phyloP scores from a whole-genome alignment of 495 filamentous ascomycete genomes.

The Lentithecium fluviatile region DNA sequence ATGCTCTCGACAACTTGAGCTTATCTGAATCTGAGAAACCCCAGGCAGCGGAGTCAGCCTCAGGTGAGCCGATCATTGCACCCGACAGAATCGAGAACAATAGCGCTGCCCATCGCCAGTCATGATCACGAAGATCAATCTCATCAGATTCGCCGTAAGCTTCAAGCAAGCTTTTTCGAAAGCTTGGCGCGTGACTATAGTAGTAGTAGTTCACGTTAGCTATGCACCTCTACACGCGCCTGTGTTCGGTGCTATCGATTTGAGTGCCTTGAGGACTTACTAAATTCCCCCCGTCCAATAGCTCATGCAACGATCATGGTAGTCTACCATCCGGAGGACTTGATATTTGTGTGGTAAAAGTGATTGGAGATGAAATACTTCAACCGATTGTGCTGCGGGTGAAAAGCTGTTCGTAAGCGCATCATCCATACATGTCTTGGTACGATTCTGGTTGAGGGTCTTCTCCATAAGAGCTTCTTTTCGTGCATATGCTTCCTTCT shows the following conservation, averaged over 20 bases:
- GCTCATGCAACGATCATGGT: conserved; percentile 45
- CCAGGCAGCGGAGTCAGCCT: conserved; percentile 38
- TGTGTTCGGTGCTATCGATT: too few relatives aligned
- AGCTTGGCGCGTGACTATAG: conserved; percentile 37
- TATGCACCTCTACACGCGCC: too few relatives aligned
- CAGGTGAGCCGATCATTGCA: conserved; percentile 44
- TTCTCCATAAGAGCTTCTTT: conserved; percentile 2
- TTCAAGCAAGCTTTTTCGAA: conserved; percentile 38
- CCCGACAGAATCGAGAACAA: conserved; percentile 47
- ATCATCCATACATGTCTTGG: not conserved
- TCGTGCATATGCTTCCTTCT: conserved; percentile 4
- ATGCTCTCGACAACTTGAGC: conserved; percentile 40
- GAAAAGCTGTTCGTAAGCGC: conserved; percentile 7
- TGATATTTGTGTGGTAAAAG: conserved; percentile 42
- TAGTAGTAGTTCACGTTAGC: not conserved
- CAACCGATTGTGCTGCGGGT: conserved; percentile 11
- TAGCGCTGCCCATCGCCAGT: conserved; percentile 47
- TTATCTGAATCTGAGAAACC: conserved; percentile 43
- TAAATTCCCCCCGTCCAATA: conserved; percentile 41
- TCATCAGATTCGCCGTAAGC: conserved; percentile 40
- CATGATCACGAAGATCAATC: conserved; percentile 30
- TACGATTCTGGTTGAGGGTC: not conserved
- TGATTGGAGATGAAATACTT: conserved; percentile 36
- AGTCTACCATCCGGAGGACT: conserved; percentile 42
- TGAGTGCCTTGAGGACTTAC: not conserved